Evolutionary conservation across 2,329 filamentous ascomycete species (phyloP).

Genomic region (Colletotrichum chlorophyti): DNA sequence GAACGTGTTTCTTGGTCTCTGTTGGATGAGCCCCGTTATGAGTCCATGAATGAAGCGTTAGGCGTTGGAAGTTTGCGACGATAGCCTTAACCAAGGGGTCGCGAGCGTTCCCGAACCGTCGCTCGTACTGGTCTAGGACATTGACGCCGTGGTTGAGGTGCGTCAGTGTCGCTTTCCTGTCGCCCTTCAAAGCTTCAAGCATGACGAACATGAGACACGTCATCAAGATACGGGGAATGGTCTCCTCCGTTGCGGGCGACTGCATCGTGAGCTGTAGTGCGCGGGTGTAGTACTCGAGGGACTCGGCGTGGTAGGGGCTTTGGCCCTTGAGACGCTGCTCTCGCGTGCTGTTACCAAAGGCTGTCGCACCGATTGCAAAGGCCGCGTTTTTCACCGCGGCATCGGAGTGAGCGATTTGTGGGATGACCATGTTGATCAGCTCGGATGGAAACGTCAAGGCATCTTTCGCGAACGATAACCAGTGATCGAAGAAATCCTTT

Average conservation of each 20-base stretch:
- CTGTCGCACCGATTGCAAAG: conserved; percentile 46
- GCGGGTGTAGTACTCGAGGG: conserved; percentile 16
- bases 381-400: conserved; percentile 43
- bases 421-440: conserved; percentile 29
- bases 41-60: conserved; percentile 25
- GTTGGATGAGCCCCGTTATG: conserved; percentile 12
- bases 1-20: not conserved
- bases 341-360: not conserved
- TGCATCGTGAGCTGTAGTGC: conserved; percentile 2
- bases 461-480: conserved; percentile 11
- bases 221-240: conserved; percentile 32
- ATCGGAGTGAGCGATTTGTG: conserved; percentile 22
- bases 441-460: conserved; percentile 15
- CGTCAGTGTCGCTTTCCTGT: conserved; percentile 46
- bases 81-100: conserved; percentile 8
- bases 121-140: conserved; percentile 9
- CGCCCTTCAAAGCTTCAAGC: conserved; percentile 48
- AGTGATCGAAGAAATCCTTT: conserved; percentile 18
- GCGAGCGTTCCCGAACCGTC: not conserved
- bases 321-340: conserved; percentile 8
- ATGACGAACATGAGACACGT: conserved; percentile 49
- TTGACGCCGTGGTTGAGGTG: conserved; percentile 43
- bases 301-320: conserved; percentile 5
- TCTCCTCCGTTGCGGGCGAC: not conserved
- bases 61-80: conserved; percentile 12